phyloP scores from a whole-genome alignment of 2,329 filamentous ascomycete genomes.

The Colletotrichum sp. region DNA sequence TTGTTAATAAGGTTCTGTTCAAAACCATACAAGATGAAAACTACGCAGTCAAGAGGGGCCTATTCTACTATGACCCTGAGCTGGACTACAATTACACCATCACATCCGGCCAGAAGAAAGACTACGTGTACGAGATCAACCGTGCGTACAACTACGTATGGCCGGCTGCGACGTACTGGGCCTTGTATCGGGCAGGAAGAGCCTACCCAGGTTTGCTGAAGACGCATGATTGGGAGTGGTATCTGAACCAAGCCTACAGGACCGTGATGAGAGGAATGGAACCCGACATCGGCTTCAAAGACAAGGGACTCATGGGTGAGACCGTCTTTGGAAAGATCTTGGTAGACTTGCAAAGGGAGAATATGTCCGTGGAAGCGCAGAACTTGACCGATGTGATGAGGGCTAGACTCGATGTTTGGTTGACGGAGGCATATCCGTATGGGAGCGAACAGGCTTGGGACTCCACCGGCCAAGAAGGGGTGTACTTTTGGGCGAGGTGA shows the following conservation, averaged over 20 bases:
- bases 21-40: slow-evolving; percentile 49
- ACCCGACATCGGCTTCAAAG: slow-evolving; percentile 46
- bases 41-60: slow-evolving; percentile 48
- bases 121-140: slow-evolving; percentile 46
- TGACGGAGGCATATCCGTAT: slow-evolving; percentile 55
- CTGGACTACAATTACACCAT: slow-evolving; percentile 49
- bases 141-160: slow-evolving; percentile 66
- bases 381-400: slow-evolving; percentile 51
- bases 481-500: slow-evolving; percentile 60
- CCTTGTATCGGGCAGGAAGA: slow-evolving; percentile 57
- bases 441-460: slow-evolving; percentile 69
- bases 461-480: slow-evolving; percentile 64
- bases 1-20: slow-evolving; percentile 55
- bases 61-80: slow-evolving; percentile 60
- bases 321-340: slow-evolving; percentile 60
- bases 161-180: slow-evolving; percentile 59
- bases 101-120: slow-evolving; percentile 39
- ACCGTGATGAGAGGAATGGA: slow-evolving; percentile 48
- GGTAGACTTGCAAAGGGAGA: slow-evolving; percentile 52
- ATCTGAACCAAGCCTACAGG: slow-evolving; percentile 56
- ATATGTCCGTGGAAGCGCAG: slow-evolving; percentile 39
- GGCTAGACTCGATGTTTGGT: slow-evolving; percentile 52
- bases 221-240: slow-evolving; percentile 54
- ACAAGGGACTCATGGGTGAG: slow-evolving; percentile 63
- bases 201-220: slow-evolving; percentile 48